phyloP scores from a whole-genome alignment of 805 yeast species.

The Kuraishia piskuri region DNA sequence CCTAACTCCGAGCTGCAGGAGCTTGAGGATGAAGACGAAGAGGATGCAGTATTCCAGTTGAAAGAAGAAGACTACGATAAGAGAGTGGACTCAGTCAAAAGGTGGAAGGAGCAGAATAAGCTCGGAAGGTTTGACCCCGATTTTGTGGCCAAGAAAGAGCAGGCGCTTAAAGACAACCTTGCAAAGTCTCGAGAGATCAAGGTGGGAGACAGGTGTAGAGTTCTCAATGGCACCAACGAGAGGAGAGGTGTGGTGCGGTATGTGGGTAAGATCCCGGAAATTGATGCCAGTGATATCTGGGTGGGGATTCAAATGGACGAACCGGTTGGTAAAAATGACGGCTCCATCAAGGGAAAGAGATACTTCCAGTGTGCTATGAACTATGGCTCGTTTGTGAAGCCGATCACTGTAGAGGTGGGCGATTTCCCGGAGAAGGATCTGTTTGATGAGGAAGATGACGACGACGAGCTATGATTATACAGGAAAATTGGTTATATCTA shows the following conservation, averaged over 20 bases:
- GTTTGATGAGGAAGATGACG: conserved; percentile 33
- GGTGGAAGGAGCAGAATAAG: conserved; percentile 65
- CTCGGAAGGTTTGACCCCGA: conserved; percentile 69
- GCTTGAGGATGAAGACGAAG: conserved; percentile 14
- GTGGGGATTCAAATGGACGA: conserved; percentile 81
- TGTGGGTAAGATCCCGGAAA: conserved; percentile 58
- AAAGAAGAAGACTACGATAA: conserved; percentile 54
- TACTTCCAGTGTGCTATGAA: conserved; percentile 48
- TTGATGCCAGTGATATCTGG: conserved; percentile 50
- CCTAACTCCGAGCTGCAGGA: conserved; percentile 37
- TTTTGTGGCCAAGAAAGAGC: conserved; percentile 22
- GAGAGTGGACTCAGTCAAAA: conserved; percentile 53
- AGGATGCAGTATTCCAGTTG: conserved; percentile 34
- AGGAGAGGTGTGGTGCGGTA: conserved; percentile 66
- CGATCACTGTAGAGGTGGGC: conserved; percentile 60
- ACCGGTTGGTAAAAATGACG: conserved; percentile 83
- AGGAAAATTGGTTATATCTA: neutral
- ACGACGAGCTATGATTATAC: conserved; percentile 27
- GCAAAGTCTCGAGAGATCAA: conserved; percentile 24
- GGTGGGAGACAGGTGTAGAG: conserved; percentile 48
- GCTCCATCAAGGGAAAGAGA: conserved; percentile 50
- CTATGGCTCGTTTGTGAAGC: conserved; percentile 76
- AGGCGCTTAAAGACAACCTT: conserved; percentile 14
- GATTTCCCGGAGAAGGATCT: conserved; percentile 46
- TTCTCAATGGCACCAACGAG: conserved; percentile 28